These are phyloP conservation scores for Lentinula boryana DNA, from an alignment of 768 basidiomycete genomes.

Conservation along the genomic window DNA sequence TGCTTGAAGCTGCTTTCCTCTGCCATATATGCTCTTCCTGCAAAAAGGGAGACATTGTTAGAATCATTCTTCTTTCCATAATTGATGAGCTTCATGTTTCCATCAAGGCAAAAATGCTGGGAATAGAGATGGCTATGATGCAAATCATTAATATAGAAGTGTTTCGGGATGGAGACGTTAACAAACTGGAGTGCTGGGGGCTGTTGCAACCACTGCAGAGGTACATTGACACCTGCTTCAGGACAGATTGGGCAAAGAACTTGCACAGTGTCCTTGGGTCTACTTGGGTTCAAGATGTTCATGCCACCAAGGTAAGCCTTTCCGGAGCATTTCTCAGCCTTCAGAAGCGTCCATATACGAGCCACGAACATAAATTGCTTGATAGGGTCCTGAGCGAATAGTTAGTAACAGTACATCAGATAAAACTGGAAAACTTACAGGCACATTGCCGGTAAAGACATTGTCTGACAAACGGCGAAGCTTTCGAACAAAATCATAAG, in stretches of 20 bases:
- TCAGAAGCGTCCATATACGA: conserved; percentile 19
- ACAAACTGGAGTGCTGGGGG: conserved; percentile 11
- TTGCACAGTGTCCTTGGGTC: conserved; percentile 9
- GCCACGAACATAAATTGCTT: conserved; percentile 14
- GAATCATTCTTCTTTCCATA: conserved; percentile 15
- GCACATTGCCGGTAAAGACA: conserved; percentile 1
- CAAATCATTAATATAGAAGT: neutral
- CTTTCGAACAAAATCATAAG: conserved; percentile 9
- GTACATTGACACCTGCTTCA: conserved; percentile 20
- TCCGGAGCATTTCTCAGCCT: conserved; percentile 12
- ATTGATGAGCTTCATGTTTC: conserved; percentile 15
- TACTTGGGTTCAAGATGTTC: conserved; percentile 9
- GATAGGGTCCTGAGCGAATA: conserved; percentile 9
- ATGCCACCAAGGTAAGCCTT: conserved; percentile 13
- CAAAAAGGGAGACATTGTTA: conserved; percentile 14
- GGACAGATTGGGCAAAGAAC: conserved; percentile 21
- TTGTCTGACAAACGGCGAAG: conserved; percentile 8
- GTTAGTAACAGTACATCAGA: neutral
- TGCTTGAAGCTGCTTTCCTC: conserved; percentile 8
- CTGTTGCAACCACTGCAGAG: neutral
- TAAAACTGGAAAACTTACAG: neutral
- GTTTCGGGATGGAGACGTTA: neutral
- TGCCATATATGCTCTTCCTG: conserved; percentile 11
- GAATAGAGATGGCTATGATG: neutral
- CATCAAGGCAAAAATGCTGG: conserved; percentile 12